Percentiles rank a stretch among this genome's conserved stretches.
Evolutionary conservation across 2,329 filamentous ascomycete genomes (phyloP).

Genomic region (Fusarium paranaense): DNA sequence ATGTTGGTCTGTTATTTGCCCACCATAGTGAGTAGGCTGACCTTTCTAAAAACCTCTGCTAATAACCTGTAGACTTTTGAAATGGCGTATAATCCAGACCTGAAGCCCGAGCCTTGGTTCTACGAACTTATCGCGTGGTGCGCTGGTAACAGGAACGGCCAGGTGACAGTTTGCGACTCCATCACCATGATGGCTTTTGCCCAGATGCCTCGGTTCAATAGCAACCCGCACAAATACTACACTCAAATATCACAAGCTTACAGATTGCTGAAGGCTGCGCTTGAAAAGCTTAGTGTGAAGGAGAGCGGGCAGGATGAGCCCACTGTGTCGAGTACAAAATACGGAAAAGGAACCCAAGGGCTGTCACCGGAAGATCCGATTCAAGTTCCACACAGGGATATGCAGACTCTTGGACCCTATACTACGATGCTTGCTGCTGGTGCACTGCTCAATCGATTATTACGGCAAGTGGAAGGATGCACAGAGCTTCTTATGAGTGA

Average conservation of each 20-base stretch:
- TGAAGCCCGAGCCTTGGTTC: not conserved
- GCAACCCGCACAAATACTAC: not conserved
- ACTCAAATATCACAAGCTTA: not conserved
- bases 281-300: not conserved
- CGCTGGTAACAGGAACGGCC: not conserved
- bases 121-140: not conserved
- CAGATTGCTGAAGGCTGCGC: not conserved
- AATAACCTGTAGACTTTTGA: not conserved
- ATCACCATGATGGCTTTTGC: not conserved
- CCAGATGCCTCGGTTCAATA: slow-evolving; percentile 4
- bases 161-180: not conserved
- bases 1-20: not conserved
- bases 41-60: not conserved
- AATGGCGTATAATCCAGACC: not conserved
- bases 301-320: not conserved
- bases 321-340: not conserved
- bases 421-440: not conserved
- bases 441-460: not conserved
- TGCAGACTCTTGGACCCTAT: not conserved
- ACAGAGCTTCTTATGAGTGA: not conserved
- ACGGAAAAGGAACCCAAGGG: not conserved
- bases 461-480: not conserved
- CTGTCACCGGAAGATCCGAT: not conserved
- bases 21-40: not conserved
- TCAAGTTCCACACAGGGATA: not conserved